Conservation (phyloP, 495 filamentous ascomycete species). For the Aspergillus wentii region DNA sequence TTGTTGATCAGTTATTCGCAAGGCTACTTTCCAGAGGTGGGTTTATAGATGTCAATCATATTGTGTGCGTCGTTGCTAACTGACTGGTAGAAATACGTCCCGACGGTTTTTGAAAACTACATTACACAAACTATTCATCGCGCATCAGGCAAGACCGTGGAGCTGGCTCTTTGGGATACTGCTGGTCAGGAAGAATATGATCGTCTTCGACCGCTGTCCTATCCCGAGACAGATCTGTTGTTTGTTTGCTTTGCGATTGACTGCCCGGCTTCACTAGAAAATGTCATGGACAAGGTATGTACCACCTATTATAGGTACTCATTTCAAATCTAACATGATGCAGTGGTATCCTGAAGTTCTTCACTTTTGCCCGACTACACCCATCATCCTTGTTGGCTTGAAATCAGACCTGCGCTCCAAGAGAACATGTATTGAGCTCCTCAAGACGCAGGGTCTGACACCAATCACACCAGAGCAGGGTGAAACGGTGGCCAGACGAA, state of each 20-base stretch:
- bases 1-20: slow-evolving; percentile 96
- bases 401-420: slow-evolving; percentile 96
- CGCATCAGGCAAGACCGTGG: slow-evolving; percentile 83
- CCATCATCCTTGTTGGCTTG: slow-evolving; percentile 88
- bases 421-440: slow-evolving; percentile 92
- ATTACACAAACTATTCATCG: slow-evolving; percentile 92
- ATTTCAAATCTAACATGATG: slow-evolving; percentile 5
- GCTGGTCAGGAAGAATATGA: slow-evolving; percentile 99
- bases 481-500: slow-evolving; percentile 76
- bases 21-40: slow-evolving; percentile 96
- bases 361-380: slow-evolving; percentile 97
- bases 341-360: slow-evolving; percentile 99
- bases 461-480: slow-evolving; percentile 92
- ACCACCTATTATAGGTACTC: neutral
- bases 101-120: slow-evolving; percentile 99
- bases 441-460: slow-evolving; percentile 94
- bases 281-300: slow-evolving; percentile 95
- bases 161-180: slow-evolving; percentile 97
- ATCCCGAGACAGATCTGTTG: slow-evolving; percentile 94
- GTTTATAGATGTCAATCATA: slow-evolving; percentile 1
- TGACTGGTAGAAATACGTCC: slow-evolving; percentile 92
- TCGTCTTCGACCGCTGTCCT: slow-evolving; percentile 88
- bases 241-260: slow-evolving; percentile 99
- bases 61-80: slow-evolving; percentile 6
- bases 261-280: slow-evolving; percentile 95